A percentile compares a stretch with the other conserved stretches of the same genome.
phyloP scores from a whole-genome alignment of 805 yeast genomes.

The Ogataea glucozyma region DNA sequence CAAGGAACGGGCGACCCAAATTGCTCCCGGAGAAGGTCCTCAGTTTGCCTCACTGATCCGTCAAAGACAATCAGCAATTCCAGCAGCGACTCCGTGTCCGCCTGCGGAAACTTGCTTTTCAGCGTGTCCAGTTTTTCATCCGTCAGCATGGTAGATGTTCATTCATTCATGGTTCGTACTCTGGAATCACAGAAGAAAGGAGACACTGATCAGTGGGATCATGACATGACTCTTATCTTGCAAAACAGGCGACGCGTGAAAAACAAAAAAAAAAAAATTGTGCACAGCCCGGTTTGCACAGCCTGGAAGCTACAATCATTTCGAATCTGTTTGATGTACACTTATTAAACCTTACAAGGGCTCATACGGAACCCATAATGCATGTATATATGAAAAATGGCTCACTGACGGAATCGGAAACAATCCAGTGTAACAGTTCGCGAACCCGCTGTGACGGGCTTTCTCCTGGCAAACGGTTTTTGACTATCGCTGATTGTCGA shows the following conservation, averaged over 20 bases:
- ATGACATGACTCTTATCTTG: too few species aligned
- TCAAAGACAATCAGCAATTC: conserved; percentile 56
- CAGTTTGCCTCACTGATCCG: conserved; percentile 50
- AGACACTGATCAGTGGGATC: too few species aligned
- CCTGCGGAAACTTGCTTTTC: conserved; percentile 42
- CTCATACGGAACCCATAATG: neutral
- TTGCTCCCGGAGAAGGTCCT: conserved; percentile 41
- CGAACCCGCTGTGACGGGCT: neutral
- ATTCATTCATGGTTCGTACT: too few species aligned
- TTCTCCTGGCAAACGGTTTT: neutral
- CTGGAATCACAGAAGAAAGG: neutral
- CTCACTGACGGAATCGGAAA: conserved; percentile 9
- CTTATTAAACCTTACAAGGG: too few species aligned
- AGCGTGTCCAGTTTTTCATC: conserved; percentile 42
- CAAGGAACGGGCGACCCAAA: conserved; percentile 14
- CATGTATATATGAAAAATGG: conserved; percentile 1
- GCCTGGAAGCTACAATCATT: too few species aligned
- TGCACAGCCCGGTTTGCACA: neutral
- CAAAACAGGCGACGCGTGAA: neutral
- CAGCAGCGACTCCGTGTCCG: conserved; percentile 41
- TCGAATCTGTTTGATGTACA: too few species aligned
- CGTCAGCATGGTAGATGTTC: conserved; percentile 28
- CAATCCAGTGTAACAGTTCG: conserved; percentile 4
- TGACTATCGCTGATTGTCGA: too few species aligned
- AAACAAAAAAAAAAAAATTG: too few species aligned